Evolutionary conservation across 768 basidiomycete genomes (phyloP), one percentile per base, ranked within the genome.

Genomic region (Amanita rimosa): DNA sequence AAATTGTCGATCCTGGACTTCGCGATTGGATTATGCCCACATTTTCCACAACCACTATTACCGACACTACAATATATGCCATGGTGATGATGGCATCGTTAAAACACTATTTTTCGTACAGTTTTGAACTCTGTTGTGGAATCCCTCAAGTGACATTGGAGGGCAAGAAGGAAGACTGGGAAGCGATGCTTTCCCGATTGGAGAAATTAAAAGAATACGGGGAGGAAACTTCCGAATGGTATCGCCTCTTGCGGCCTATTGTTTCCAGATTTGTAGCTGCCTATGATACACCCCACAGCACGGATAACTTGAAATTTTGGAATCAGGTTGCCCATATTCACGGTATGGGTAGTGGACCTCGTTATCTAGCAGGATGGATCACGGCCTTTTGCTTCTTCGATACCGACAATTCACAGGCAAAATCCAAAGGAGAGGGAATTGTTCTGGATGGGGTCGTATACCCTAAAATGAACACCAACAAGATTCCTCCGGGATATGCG

Each of bases 381-480:
- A 67, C 64, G n/a, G 63, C 66, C 13, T 67, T 68, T 33, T 62
- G 65, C 38, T 58, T 64, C 14, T 67, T 67, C 51, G 54, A 57
- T 42, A 55, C 56, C 14, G 52, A 53, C 1, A 63, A 67, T 1
- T 39, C 55, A 39, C 67, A 67, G 62, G 55, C 59, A 26, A 66
- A 63, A 7, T 19, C 17, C 17, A n/a, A 1, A 7, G 17, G 35
- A 10, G 10, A 21, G 8, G 19, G 17, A 6, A 6, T 24, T 24
- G 13, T 22, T 11, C n/a, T 46, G 19, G 45, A 46, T 14, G 34
- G 36, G 11, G 45, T 46, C 11, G 16, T 14, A 16, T 36, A 35
- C 37, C 45, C 45, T 14, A 36, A 9, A 21, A 46, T 49, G 27
- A 19, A 49, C n/a, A 44, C 5, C 19, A 17, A 24, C 7, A 26